Base-by-base conservation (phyloP, 1,284 basidiomycete species). In the Pisolithus thermaeus region DNA sequence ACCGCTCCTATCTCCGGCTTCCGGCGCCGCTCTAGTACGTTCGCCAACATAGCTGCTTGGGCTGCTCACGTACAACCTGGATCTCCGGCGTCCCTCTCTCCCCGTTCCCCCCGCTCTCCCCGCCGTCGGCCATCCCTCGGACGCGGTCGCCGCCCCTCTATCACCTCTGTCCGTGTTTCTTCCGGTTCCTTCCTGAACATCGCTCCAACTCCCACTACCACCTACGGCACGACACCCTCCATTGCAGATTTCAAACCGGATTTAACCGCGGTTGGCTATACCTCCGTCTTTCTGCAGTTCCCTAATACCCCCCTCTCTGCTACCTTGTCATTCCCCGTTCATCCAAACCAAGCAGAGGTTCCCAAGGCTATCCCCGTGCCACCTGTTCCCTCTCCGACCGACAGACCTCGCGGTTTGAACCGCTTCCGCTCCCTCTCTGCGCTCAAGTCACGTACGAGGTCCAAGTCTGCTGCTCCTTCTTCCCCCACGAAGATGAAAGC, bases 51-150 rank as follows among this genome's bases (percentile, higher is more conserved):
- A 42, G 58, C 75, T 35, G 59, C 74, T 45, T 86, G 84, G 84
- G 77, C 77, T 5, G 67, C 79, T 20, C 73, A 71, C 56, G 81
- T 87, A 49, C 79, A 82, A 45, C 85, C 85, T 4, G 85, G 84
- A 14, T 81, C 84, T 14, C 84, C 84, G 9, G 71, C 77, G 0
- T 77, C 80, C 0, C 64, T 66, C 27, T 73, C 76, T 52, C 78
- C 75, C 6, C 69, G 70, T 42, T 72, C 75, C 28, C 55, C 62
- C 37, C 57, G 59, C 42, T 60, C 63, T 52, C 57, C 57, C 51
- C 51, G 54, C 49, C 70, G 73, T 35, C 71, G 71, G 36, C 63
- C 69, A 12, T 74, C 74, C 25, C 57, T 70, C 45, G 54, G 62
- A 6, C 62, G 56, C 43, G 41, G 54, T 14, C 69, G 73, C 37